phyloP scores from a whole-genome alignment of 805 yeast species.

The Lipomyces kockii region DNA sequence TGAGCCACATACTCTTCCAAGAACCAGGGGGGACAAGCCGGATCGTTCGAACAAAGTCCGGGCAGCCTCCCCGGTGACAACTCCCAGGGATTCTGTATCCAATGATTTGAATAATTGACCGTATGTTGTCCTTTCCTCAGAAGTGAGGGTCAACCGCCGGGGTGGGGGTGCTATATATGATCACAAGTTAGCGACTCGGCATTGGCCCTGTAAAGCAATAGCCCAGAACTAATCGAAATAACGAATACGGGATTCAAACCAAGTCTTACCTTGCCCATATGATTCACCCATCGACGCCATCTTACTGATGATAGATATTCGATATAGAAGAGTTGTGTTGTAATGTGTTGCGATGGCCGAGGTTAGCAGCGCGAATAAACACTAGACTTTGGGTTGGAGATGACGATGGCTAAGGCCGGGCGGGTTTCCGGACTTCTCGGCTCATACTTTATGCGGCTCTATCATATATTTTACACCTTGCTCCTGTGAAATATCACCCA shows the following conservation, averaged over 20 bases:
- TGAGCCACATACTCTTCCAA: constrained; percentile 60
- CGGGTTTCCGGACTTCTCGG: no score
- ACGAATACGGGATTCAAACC: neutral
- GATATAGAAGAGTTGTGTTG: neutral
- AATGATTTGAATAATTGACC: constrained; percentile 76
- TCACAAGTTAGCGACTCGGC: neutral
- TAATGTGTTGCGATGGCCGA: no score
- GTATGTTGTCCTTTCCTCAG: constrained; percentile 76
- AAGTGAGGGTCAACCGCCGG: constrained; percentile 44
- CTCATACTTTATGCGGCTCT: no score
- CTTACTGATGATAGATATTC: neutral
- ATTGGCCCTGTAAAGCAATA: neutral
- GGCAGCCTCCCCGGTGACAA: constrained; percentile 86
- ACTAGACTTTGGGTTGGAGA: no score
- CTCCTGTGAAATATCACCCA: no score
- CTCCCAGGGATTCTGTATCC: constrained; percentile 78
- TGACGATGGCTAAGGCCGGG: no score
- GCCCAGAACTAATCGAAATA: neutral
- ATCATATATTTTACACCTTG: no score
- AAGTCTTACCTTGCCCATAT: constrained; percentile 11
- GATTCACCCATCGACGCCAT: constrained; percentile 8
- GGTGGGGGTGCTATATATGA: constrained; percentile 9
- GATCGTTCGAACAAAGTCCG: constrained; percentile 82
- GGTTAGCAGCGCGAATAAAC: no score
- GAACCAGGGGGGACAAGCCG: constrained; percentile 72